Base-by-base conservation (phyloP, 345 rosid species). In the Citrus reticulata region DNA sequence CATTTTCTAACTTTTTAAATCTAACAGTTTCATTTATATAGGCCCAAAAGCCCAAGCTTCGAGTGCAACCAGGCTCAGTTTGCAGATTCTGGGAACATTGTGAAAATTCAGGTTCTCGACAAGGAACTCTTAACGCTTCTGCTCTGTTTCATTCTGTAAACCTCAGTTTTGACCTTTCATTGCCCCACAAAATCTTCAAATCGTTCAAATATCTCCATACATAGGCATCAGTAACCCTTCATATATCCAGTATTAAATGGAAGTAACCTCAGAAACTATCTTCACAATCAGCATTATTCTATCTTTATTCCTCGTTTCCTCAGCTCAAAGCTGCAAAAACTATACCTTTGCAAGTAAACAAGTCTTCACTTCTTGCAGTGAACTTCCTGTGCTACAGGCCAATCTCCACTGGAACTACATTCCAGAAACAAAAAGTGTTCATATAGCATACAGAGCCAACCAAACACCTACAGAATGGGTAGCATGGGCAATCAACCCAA, bases 401-500 rank as follows among this genome's bases (percentile, higher is more conserved):
- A 74, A 68, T 63, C 78, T 90, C 22, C 86, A 90, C 81, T 89
- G 90, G 89, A 86, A 35, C 66, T 85, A 80, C 81, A 14, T 51
- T 73, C 68, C 76, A 40, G 46, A 77, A 6, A 82, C 72, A 46
- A 72, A 7, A 34, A 83, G 74, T 6, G 78, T 81, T 27, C 84
- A 84, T 10, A 77, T 91, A 34, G 92, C 92, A 10, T 86, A 80
- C 71, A 73, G 89, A 72, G 89, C 86, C 6, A 17, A 69, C 40
- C 82, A 82, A 63, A 39, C 83, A n/a, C 74, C 80, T 0, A 35
- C 77, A 20, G 81, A 88, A 37, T 90, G 93, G 92, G 58, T 87
- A n/a, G 82, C 91, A 2, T 89, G 90, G 91, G 89, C 81, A 20
- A 75, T 90, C 65, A 89, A 90, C 79, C 92, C 93, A 16, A 76